Evolutionary conservation across 306 rosid species (phyloP), one percentile per base, ranked within the genome.

Genomic region (Spatholobus suberectus): DNA sequence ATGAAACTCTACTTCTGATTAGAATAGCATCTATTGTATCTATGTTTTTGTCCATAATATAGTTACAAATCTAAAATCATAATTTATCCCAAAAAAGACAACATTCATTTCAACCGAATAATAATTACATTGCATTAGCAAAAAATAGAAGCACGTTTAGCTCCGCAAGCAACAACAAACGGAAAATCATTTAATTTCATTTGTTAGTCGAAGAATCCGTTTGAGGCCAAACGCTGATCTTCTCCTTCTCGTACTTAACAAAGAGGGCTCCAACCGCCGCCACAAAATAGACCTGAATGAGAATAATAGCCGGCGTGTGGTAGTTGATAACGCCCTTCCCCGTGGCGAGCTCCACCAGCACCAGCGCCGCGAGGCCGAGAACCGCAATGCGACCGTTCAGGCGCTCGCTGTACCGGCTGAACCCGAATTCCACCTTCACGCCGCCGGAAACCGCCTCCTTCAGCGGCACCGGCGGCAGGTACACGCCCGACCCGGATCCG

Each of bases 271-370:
- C 68, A 32, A 83, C 94, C 0, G 96, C 96, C 51, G 97, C 91
- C 44, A 95, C 93, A 15, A 93, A 96, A 40, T 96, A 96, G 0
- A 90, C n/a, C 89, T 93, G 99, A 86, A 85, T 62, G 15, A 96
- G 74, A 3, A 93, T 72, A 38, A 88, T 87, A 23, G 94, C 12
- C 2, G 98, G 94, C 58, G 96, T 67, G 75, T 96, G 99, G 46
- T 86, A 96, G 21, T 86, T 91, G 4, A 96, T 61, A 5, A 96
- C 93, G 2, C 97, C 79, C 89, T 89, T 93, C 81, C 98, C 99
- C 0, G 98, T 96, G 0, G 96, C 97, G 0, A 93, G 61, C 81
- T 96, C 99, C 87, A 93, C 96, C 84, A 94, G 80, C 40, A 96
- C 1, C 85, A 93, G 43, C n/a, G 97, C 98, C 83, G 91, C 15